Evolutionary conservation across 2,329 filamentous ascomycete genomes (phyloP), one percentile per base, ranked within the genome.

Genomic region (Byssothecium circinans): DNA sequence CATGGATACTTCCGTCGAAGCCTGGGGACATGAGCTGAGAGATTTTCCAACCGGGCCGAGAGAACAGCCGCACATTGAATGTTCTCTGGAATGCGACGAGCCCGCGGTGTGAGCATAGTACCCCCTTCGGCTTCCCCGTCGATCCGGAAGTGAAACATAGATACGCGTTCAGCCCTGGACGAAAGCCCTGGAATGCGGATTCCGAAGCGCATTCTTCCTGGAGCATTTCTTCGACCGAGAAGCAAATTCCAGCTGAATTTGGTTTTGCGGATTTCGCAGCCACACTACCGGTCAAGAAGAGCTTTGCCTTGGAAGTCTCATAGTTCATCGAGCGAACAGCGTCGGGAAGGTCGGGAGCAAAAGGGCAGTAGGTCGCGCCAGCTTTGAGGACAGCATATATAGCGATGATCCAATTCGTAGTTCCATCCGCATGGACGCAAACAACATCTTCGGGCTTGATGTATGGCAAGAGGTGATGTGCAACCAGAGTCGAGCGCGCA

Each of bases 1-100:
- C 75, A 27, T 73, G 65, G 8, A 78, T 74, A 43, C 65, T 69
- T n/a, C 70, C 73, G 52, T 78, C 76, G 45, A 78, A 78, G 0
- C 57, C 70, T 0, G 66, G 58, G 1, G 75, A 77, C 63, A 78
- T 69, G 34, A 74, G 39, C 45, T 77, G 75, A 2, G 73, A 61
- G 2, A 75, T 64, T 4, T 58, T 54, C 30, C 47, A 41, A 0
- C 73, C 71, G 0, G 71, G 70, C 4, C 34, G n/a, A 1, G 70
- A 62, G 38, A 49, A 46, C 11, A 76, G 42, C 0, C 75, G 60
- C 1, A 71, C 68, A 15, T 69, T 53, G 0, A 56, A 46, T 48
- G 70, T 57, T 1, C 30, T 42, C 20, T 71, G 70, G 34, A 71
- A 72, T 0, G 72, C 65, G 0, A 75, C 62, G 0, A 74, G 43